A percentile compares a stretch with the other conserved stretches of the same genome.
These are phyloP conservation scores for Beauveria bassiana DNA, from an alignment of 2,329 filamentous ascomycete species.

Conservation along the genomic window DNA sequence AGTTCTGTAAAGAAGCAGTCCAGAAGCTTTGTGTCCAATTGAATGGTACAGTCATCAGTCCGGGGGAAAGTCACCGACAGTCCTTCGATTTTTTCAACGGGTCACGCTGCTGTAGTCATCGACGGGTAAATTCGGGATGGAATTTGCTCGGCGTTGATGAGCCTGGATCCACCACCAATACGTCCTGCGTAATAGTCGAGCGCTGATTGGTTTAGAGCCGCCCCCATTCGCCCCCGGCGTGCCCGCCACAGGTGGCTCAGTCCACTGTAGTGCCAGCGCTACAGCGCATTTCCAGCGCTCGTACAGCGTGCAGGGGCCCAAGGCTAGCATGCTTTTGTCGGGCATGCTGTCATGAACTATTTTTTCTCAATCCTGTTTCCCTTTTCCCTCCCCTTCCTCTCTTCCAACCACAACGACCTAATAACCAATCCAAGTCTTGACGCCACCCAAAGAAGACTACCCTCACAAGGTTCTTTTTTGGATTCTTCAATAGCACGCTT, in stretches of 20 bases:
- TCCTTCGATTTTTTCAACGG: background rate
- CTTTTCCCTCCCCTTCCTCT: constrained; percentile 16
- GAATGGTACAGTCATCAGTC: too few relatives aligned
- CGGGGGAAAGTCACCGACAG: too few relatives aligned
- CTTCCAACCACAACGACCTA: constrained; percentile 15
- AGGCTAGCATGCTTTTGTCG: constrained; percentile 15
- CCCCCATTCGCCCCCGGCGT: background rate
- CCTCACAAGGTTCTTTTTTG: constrained; percentile 15
- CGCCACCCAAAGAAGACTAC: constrained; percentile 14
- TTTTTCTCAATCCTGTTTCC: constrained; percentile 22
- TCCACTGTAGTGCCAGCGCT: background rate
- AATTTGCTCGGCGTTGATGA: background rate
- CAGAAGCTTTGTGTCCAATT: background rate
- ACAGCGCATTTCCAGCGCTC: background rate
- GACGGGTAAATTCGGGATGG: constrained; percentile 1
- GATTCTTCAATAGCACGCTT: constrained; percentile 13
- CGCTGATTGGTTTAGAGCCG: constrained; percentile 28
- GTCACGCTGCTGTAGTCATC: background rate
- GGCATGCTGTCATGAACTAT: constrained; percentile 34
- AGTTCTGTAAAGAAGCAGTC: background rate
- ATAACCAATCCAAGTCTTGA: constrained; percentile 10
- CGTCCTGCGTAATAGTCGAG: constrained; percentile 23
- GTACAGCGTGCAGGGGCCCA: constrained; percentile 3
- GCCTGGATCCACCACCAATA: background rate
- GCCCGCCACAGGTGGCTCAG: constrained; percentile 27